A percentile compares a stretch with the other conserved stretches of the same genome.
phyloP scores from a whole-genome alignment of 2,329 filamentous ascomycete species.

The Hypoxylon sp. region DNA sequence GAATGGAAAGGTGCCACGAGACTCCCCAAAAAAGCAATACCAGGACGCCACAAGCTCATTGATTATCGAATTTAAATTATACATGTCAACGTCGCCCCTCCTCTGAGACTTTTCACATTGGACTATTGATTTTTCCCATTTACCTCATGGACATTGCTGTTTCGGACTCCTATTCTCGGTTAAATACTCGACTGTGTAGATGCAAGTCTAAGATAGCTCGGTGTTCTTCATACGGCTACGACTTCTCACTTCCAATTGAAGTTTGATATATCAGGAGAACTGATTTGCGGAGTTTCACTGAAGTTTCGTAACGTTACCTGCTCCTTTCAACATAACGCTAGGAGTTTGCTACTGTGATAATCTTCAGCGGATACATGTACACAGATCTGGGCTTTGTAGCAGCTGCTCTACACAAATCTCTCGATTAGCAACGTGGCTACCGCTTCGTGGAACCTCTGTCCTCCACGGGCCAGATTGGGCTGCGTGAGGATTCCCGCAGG shows the following conservation, averaged over 20 bases:
- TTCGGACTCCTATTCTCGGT: conserved; percentile 33
- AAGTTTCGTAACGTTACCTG: conserved; percentile 29
- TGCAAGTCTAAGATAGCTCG: conserved; percentile 36
- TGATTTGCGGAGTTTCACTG: conserved; percentile 23
- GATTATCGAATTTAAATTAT: conserved; percentile 32
- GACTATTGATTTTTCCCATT: conserved; percentile 44
- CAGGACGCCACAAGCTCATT: conserved; percentile 32
- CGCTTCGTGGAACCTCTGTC: conserved; percentile 14
- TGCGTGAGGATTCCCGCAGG: not conserved
- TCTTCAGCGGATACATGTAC: conserved; percentile 17
- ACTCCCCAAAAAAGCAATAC: conserved; percentile 37
- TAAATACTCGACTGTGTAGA: conserved; percentile 28
- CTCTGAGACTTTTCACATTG: conserved; percentile 33
- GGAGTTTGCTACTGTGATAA: not conserved
- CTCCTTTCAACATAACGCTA: conserved; percentile 29
- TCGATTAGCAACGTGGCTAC: not conserved
- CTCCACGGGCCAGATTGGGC: conserved; percentile 8
- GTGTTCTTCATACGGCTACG: conserved; percentile 15
- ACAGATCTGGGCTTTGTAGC: conserved; percentile 2
- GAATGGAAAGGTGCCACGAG: conserved; percentile 10
- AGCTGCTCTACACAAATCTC: conserved; percentile 6
- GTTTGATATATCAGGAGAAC: conserved; percentile 31
- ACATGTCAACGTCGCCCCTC: conserved; percentile 31
- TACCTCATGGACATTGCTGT: conserved; percentile 36
- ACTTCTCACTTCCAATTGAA: conserved; percentile 5